Evolutionary conservation across 805 yeast genomes (phyloP).

Genomic region (Tetrapisispora iriomotensis): DNA sequence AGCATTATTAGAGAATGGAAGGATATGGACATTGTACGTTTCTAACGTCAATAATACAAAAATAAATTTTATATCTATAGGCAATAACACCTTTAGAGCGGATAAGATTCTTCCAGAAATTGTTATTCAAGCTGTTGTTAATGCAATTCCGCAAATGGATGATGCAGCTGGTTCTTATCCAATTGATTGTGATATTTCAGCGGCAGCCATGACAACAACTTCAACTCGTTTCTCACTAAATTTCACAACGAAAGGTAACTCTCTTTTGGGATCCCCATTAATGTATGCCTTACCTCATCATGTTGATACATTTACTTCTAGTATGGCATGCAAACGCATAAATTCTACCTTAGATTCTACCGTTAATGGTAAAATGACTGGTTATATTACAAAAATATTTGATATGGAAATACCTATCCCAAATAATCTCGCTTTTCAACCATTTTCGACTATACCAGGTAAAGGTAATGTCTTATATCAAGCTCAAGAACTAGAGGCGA

Average conservation of each 20-base stretch:
- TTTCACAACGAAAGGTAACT: slow-evolving; percentile 37
- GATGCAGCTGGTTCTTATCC: slow-evolving; percentile 55
- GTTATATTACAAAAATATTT: slow-evolving; percentile 34
- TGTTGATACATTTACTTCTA: slow-evolving; percentile 33
- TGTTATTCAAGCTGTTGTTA: slow-evolving; percentile 51
- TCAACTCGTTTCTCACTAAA: slow-evolving; percentile 34
- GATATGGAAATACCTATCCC: slow-evolving; percentile 37
- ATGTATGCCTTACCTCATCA: slow-evolving; percentile 68
- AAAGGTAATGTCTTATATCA: slow-evolving; percentile 22
- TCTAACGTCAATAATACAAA: neutral
- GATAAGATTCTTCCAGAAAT: slow-evolving; percentile 32
- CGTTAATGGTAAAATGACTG: slow-evolving; percentile 39
- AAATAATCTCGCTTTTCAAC: slow-evolving; percentile 37
- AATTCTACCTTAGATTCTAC: slow-evolving; percentile 36
- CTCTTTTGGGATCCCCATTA: slow-evolving; percentile 36
- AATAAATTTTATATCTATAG: slow-evolving; percentile 7
- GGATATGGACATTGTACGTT: slow-evolving; percentile 32
- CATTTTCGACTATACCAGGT: slow-evolving; percentile 30
- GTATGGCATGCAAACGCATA: slow-evolving; percentile 15
- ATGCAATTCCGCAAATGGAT: slow-evolving; percentile 40
- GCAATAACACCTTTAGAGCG: slow-evolving; percentile 15
- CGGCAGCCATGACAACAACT: slow-evolving; percentile 31
- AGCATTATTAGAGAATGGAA: slow-evolving; percentile 42
- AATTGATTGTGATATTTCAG: slow-evolving; percentile 36
- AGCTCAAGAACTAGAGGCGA: slow-evolving; percentile 20